Evolutionary conservation across 345 rosid species (phyloP).

Genomic region (Turritis glabra): DNA sequence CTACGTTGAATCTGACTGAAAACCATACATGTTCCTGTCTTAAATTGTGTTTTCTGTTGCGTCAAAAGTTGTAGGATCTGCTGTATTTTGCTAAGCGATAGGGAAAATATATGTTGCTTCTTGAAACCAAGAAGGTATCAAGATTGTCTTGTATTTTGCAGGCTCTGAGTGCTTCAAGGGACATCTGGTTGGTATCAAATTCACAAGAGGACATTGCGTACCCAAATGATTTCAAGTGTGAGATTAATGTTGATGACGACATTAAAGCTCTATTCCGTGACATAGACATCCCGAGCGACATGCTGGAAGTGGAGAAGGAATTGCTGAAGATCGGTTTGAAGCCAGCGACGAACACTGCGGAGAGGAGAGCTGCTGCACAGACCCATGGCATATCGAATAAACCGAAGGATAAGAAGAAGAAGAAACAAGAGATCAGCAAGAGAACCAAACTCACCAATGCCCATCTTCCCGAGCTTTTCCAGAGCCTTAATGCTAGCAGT

Average conservation of each 20-base stretch:
- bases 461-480: constrained; percentile 78
- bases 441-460: constrained; percentile 81
- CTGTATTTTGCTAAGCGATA: background rate
- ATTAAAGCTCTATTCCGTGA: constrained; percentile 58
- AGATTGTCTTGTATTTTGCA: constrained; percentile 22
- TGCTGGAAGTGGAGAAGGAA: constrained; percentile 79
- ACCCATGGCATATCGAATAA: constrained; percentile 55
- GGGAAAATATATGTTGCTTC: background rate
- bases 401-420: constrained; percentile 67
- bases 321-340: constrained; percentile 74
- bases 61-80: background rate
- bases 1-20: background rate
- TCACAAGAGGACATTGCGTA: constrained; percentile 78
- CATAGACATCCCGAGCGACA: constrained; percentile 67
- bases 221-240: constrained; percentile 72
- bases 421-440: constrained; percentile 74
- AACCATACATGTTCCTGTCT: background rate
- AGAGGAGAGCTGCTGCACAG: constrained; percentile 79
- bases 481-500: constrained; percentile 33
- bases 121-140: background rate
- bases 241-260: constrained; percentile 67
- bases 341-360: constrained; percentile 71
- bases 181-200: constrained; percentile 73
- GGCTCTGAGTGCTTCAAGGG: constrained; percentile 66
- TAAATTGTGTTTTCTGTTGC: background rate